phyloP scores from a whole-genome alignment of 371 early-diverging fungal species.

The Apophysomyces ossiformis region DNA sequence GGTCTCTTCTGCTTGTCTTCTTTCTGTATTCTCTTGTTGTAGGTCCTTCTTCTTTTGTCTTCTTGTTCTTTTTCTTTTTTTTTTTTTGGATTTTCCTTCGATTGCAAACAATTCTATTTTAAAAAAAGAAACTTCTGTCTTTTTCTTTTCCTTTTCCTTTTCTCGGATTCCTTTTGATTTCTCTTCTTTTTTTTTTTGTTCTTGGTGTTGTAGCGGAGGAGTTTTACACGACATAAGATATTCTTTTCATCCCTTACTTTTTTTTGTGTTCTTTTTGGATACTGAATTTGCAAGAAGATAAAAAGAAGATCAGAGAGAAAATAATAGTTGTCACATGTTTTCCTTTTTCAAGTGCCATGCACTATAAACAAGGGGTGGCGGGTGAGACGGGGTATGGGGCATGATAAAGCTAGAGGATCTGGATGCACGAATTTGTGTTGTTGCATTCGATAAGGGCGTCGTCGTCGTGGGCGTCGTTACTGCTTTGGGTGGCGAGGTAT shows the following conservation, averaged over 20 bases:
- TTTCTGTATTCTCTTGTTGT: too few relatives aligned
- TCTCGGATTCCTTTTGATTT: too few relatives aligned
- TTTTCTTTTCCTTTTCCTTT: too few relatives aligned
- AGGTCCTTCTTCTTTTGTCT: background rate
- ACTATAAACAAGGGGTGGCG: conserved; percentile 5
- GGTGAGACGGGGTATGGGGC: conserved; percentile 2
- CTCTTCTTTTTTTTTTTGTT: too few relatives aligned
- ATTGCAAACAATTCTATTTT: too few relatives aligned
- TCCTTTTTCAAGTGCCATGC: conserved; percentile 6
- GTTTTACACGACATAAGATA: too few relatives aligned
- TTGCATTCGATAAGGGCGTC: background rate
- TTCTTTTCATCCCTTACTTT: too few relatives aligned
- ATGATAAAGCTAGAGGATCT: conserved; percentile 1
- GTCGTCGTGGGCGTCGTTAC: background rate
- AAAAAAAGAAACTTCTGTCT: too few relatives aligned
- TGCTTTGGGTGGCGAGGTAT: conserved; percentile 1
- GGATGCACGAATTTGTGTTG: background rate
- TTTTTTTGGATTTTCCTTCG: too few relatives aligned
- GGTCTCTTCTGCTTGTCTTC: too few relatives aligned
- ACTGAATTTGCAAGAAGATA: background rate
- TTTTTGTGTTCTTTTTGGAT: background rate
- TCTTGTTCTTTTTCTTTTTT: background rate
- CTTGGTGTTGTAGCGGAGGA: too few relatives aligned
- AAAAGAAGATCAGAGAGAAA: background rate
- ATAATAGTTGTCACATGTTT: background rate